Conservation (phyloP, 257 asterid species). For the Solanum sejunctum region DNA sequence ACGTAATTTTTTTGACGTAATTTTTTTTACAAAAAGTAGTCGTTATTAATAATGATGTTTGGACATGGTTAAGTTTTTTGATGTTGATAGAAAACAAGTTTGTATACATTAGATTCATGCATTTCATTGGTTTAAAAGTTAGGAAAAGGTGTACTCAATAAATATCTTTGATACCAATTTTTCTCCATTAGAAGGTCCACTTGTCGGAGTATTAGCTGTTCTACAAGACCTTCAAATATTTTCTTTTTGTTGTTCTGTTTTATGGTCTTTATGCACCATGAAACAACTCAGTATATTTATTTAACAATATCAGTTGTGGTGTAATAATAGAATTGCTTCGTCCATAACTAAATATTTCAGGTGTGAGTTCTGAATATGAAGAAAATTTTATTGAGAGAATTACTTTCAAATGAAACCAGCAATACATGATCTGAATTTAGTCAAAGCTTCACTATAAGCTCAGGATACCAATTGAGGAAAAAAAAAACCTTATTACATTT, state of each 20-base stretch:
- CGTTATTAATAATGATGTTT: background rate
- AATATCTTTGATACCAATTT: background rate
- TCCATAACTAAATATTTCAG: no score
- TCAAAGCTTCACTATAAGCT: no score
- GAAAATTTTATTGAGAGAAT: no score
- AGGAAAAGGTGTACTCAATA: background rate
- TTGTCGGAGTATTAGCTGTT: background rate
- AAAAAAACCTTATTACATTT: no score
- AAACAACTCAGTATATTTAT: background rate
- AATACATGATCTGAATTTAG: no score
- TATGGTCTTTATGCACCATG: background rate
- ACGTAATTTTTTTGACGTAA: background rate
- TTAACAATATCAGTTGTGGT: no score
- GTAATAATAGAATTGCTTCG: no score
- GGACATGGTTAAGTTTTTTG: background rate
- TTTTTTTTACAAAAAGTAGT: background rate
- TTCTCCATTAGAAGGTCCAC: background rate
- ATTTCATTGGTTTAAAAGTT: background rate
- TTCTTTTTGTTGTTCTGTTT: background rate
- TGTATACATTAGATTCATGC: background rate
- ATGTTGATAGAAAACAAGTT: background rate
- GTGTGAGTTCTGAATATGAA: no score
- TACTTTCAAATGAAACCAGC: no score
- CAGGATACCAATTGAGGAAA: no score
- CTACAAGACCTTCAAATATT: background rate